Conservation (phyloP, 441 rosid species). For the Adansonia madagascariensis region DNA sequence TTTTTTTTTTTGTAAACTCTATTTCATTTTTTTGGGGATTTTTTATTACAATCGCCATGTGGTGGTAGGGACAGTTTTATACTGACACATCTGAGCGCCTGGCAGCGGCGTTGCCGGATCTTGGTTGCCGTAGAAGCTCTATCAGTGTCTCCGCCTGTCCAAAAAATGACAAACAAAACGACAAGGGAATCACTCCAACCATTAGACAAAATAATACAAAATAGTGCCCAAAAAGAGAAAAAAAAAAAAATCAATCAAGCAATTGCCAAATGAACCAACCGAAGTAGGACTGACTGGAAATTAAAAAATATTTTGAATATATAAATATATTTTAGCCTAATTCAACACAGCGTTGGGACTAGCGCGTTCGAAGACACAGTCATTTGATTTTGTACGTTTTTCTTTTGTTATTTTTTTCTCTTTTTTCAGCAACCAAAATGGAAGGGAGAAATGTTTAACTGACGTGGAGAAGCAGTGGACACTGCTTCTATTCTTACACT, state of each 20-base stretch:
- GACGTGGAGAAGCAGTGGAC: constrained; percentile 47
- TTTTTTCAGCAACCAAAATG: not conserved
- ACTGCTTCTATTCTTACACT: not conserved
- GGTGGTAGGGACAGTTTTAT: constrained; percentile 37
- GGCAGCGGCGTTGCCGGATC: constrained; percentile 67
- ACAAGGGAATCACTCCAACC: constrained; percentile 24
- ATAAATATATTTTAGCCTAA: not conserved
- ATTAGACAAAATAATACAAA: constrained; percentile 21
- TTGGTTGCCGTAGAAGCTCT: constrained; percentile 82
- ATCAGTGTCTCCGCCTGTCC: constrained; percentile 79
- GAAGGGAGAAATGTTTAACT: constrained; percentile 6
- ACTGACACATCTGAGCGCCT: constrained; percentile 49
- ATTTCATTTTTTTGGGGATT: not conserved
- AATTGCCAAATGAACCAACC: not conserved
- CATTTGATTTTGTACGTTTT: not conserved
- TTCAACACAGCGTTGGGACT: not conserved
- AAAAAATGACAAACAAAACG: constrained; percentile 33
- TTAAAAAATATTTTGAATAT: not conserved
- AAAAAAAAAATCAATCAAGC: not conserved
- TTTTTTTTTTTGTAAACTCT: not conserved
- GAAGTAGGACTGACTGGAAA: not conserved
- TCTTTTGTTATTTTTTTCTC: not conserved
- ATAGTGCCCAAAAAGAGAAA: not conserved
- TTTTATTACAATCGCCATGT: constrained; percentile 36
- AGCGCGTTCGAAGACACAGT: constrained; percentile 9